A percentile compares a stretch with the other conserved stretches of the same genome.
Evolutionary conservation across 768 basidiomycete species (phyloP).

Genomic region (Mycena olivaceomarginata): DNA sequence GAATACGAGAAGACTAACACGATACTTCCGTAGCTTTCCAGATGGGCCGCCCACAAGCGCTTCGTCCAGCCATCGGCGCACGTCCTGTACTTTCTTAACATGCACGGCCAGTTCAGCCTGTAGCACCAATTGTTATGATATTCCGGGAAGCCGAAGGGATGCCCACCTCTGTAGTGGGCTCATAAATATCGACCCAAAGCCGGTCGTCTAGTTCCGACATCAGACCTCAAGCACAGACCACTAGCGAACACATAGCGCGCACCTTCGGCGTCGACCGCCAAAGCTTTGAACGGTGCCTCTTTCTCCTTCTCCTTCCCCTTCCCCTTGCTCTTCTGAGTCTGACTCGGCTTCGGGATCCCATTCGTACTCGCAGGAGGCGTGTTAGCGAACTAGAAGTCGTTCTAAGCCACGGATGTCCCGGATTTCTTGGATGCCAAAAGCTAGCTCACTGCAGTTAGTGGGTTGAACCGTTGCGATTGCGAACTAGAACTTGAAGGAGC

Average conservation of each 20-base stretch:
- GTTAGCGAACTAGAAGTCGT: slow-evolving; percentile 43
- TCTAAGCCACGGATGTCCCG: not conserved
- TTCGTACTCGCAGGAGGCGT: slow-evolving; percentile 1
- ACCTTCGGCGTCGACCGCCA: slow-evolving; percentile 1
- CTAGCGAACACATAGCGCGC: not conserved
- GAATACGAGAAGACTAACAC: slow-evolving; percentile 68
- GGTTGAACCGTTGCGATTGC: slow-evolving; percentile 43
- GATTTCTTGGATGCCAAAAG: not conserved
- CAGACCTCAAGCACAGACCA: not conserved
- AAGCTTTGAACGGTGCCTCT: not conserved
- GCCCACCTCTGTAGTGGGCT: slow-evolving; percentile 74
- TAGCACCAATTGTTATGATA: not conserved
- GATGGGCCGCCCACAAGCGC: slow-evolving; percentile 82
- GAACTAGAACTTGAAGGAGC: slow-evolving; percentile 9
- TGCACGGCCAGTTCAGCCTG: slow-evolving; percentile 89
- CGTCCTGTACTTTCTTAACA: slow-evolving; percentile 85
- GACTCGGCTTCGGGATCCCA: slow-evolving; percentile 11
- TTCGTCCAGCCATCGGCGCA: slow-evolving; percentile 84
- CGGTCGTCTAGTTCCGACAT: slow-evolving; percentile 55
- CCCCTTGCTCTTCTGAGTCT: slow-evolving; percentile 42
- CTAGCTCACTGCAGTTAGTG: slow-evolving; percentile 48
- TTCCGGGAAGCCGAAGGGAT: slow-evolving; percentile 1
- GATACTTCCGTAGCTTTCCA: slow-evolving; percentile 80
- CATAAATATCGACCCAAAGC: slow-evolving; percentile 80
- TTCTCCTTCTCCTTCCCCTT: slow-evolving; percentile 32